A percentile compares a stretch with the other conserved stretches of the same genome.
These are phyloP conservation scores for Hanseniaspora vineae DNA, from an alignment of 805 yeast genomes.

Conservation along the genomic window DNA sequence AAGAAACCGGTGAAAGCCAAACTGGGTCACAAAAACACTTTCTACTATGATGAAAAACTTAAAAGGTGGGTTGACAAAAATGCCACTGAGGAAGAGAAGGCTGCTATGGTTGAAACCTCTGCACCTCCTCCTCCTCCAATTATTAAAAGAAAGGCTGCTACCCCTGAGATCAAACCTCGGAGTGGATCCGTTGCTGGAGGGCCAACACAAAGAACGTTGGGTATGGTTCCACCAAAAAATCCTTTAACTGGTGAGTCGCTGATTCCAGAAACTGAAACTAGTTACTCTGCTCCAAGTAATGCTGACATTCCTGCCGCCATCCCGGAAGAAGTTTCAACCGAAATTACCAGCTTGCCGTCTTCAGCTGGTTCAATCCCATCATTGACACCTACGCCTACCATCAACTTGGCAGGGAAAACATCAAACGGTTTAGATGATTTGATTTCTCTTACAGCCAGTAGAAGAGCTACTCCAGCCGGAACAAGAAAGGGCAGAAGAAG, in stretches of 20 bases:
- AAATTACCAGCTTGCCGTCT: not conserved
- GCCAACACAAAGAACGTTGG: constrained; percentile 21
- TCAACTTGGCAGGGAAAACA: constrained; percentile 20
- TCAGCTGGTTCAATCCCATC: constrained; percentile 7
- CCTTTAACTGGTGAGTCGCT: constrained; percentile 24
- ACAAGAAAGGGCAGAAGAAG: constrained; percentile 30
- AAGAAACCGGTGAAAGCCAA: constrained; percentile 77
- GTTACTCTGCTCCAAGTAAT: not conserved
- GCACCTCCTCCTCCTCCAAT: constrained; percentile 41
- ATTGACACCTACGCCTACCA: constrained; percentile 6
- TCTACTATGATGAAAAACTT: constrained; percentile 70
- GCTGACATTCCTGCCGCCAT: constrained; percentile 2
- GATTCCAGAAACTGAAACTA: constrained; percentile 6
- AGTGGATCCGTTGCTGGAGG: constrained; percentile 21
- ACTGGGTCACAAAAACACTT: constrained; percentile 62
- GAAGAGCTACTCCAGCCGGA: constrained; percentile 11
- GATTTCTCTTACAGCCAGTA: constrained; percentile 24
- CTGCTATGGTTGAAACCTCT: constrained; percentile 41
- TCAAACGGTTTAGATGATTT: constrained; percentile 36
- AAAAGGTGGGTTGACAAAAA: constrained; percentile 78
- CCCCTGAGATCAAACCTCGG: constrained; percentile 25
- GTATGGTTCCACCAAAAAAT: constrained; percentile 23
- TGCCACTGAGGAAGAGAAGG: constrained; percentile 52
- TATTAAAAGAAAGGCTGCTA: constrained; percentile 25
- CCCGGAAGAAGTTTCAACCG: constrained; percentile 1